A percentile compares a stretch with the other conserved stretches of the same genome.
phyloP scores from a whole-genome alignment of 2,329 filamentous ascomycete species.

The Xylaria sp. region DNA sequence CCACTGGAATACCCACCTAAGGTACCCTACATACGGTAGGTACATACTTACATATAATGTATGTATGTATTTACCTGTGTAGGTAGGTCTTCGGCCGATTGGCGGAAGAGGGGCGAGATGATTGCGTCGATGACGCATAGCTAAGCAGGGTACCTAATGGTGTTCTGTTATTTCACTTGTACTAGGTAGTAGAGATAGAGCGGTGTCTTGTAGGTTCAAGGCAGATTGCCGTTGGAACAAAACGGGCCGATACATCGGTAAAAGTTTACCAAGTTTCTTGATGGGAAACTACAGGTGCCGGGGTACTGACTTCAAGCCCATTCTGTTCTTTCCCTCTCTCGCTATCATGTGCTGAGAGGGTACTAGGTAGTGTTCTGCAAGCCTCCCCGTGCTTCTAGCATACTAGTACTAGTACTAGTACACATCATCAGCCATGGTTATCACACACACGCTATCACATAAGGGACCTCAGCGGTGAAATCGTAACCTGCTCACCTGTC shows the following conservation, averaged over 20 bases:
- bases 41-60: no score
- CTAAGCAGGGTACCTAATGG: not conserved
- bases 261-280: slow-evolving; percentile 12
- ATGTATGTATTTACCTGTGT: no score
- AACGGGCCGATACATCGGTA: slow-evolving; percentile 28
- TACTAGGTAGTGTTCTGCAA: slow-evolving; percentile 1
- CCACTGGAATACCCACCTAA: no score
- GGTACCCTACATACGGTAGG: no score
- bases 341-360: not conserved
- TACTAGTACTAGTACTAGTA: no score
- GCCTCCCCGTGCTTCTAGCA: slow-evolving; percentile 4
- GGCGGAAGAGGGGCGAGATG: not conserved
- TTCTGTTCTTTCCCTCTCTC: not conserved
- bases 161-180: not conserved
- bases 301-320: slow-evolving; percentile 1
- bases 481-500: not conserved
- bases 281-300: not conserved
- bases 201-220: not conserved
- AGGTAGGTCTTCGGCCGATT: not conserved
- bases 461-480: not conserved
- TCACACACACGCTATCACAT: not conserved
- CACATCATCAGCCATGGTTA: not conserved
- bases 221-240: not conserved
- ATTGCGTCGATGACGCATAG: not conserved
- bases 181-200: not conserved